A percentile compares a stretch with the other conserved stretches of the same genome.
phyloP scores from a whole-genome alignment of 176 grass and related monocot species.

The Oryza coarctata region DNA sequence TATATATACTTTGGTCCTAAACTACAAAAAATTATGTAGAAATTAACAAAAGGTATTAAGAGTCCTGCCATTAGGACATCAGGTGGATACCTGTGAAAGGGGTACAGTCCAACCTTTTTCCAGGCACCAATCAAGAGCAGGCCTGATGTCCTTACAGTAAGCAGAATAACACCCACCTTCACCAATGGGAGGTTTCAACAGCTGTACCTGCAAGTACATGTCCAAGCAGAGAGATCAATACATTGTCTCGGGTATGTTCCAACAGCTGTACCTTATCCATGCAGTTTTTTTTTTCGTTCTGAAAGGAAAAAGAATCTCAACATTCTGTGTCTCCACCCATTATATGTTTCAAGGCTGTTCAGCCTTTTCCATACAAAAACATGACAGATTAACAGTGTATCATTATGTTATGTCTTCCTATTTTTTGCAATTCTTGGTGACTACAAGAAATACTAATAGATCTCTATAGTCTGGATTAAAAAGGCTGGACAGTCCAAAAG shows the following conservation, averaged over 20 bases:
- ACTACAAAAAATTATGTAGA: background rate
- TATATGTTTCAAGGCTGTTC: background rate
- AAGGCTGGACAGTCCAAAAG: background rate
- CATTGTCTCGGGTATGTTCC: background rate
- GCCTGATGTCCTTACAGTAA: constrained; percentile 45
- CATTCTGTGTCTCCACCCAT: background rate
- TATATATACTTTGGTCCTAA: constrained; percentile 10
- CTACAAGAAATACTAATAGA: background rate
- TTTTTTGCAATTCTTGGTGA: background rate
- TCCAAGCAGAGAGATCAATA: constrained; percentile 7
- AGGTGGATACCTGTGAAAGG: constrained; percentile 38
- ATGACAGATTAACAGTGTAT: too few relatives aligned
- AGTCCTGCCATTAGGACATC: background rate
- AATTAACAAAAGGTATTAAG: constrained; percentile 24
- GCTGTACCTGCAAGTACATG: constrained; percentile 31
- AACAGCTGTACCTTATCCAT: too few relatives aligned
- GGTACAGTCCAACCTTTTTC: constrained; percentile 44
- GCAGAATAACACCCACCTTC: constrained; percentile 21
- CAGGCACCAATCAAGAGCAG: constrained; percentile 51
- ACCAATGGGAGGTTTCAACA: constrained; percentile 33
- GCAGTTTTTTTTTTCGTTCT: too few relatives aligned
- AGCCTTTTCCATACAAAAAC: background rate
- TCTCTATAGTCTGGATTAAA: background rate
- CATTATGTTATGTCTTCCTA: background rate
- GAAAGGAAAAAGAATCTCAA: background rate